Evolutionary conservation across 768 basidiomycete species (phyloP), one percentile per base, ranked within the genome.

Genomic region (Serendipita sp.): DNA sequence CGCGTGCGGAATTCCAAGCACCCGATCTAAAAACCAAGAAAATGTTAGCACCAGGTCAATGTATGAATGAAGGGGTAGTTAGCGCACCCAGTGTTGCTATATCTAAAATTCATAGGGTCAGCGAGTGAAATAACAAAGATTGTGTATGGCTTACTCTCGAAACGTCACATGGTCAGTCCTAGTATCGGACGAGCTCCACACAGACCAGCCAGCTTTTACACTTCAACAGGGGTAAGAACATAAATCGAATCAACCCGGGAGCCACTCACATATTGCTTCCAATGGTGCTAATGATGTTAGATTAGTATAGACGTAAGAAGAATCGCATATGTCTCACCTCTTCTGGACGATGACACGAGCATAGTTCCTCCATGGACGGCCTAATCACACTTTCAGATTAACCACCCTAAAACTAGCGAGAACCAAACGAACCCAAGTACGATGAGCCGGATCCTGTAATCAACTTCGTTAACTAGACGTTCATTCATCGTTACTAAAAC

Each of bases 341-440:
- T 60, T 60, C 35, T 60, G 56, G 2, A 60, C 24, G n/a, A 60
- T 60, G 16, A 60, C 56, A 37, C 35, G 56, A 35, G 56, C 56
- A 60, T 60, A 60, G 56, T 60, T 60, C 56, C 56, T 60, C 56
- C 56, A 60, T n/a, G 56, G 56, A 8, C 56, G 18, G 10, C 56
- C 48, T 53, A 24, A 24, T 16, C 7, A 1, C 32, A 38, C 2
- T 65, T n/a, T 30, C 4, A 32, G 44, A 63, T 30, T 34, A 32
- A 8, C 7, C 16, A 30, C 5, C 24, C 8, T 28, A 15, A 35
- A 32, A 7, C 10, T 38, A 41, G 15, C 2, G 28, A 32, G 67
- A 77, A 77, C 79, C 79, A 4, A 79, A 78, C 53, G 71, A 79
- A 68, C 76, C 79, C 77, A 45, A 16, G 45, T 30, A 45, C 58